Evolutionary conservation across 2,329 filamentous ascomycete species (phyloP).

Genomic region (Cercospora sojina): DNA sequence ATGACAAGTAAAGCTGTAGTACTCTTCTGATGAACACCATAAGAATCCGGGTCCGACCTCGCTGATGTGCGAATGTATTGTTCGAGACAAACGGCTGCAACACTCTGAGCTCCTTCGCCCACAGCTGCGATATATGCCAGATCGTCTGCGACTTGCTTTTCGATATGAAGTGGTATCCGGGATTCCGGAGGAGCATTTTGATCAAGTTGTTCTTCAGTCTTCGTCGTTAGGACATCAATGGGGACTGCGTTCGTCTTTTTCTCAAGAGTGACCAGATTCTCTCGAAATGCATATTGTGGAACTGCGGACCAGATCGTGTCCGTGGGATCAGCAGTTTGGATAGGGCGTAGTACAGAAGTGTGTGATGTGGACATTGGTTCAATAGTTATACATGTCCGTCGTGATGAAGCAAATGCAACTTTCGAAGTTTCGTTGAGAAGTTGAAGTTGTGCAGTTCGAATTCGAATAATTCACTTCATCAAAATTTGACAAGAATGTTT

Average conservation of each 20-base stretch:
- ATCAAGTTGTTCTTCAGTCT: not conserved
- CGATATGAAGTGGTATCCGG: constrained; percentile 7
- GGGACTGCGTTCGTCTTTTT: constrained; percentile 21
- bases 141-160: constrained; percentile 20
- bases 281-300: constrained; percentile 13
- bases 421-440: not conserved
- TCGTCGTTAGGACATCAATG: constrained; percentile 14
- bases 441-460: not conserved
- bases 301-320: constrained; percentile 17
- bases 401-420: not conserved
- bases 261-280: constrained; percentile 17
- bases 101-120: constrained; percentile 20
- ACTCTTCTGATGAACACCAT: not conserved
- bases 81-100: constrained; percentile 21
- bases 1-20: not conserved
- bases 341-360: not conserved
- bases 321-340: constrained; percentile 8
- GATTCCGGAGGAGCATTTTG: not conserved
- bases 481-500: not conserved
- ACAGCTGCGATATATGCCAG: constrained; percentile 19
- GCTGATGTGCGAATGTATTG: constrained; percentile 2
- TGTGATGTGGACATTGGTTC: not conserved
- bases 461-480: not conserved
- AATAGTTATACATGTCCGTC: not conserved
- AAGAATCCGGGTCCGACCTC: not conserved